Percentiles rank a stretch among this genome's conserved stretches.
These are phyloP conservation scores for Lasiodiplodia citricola DNA, from an alignment of 2,329 filamentous ascomycete species.

Conservation along the genomic window DNA sequence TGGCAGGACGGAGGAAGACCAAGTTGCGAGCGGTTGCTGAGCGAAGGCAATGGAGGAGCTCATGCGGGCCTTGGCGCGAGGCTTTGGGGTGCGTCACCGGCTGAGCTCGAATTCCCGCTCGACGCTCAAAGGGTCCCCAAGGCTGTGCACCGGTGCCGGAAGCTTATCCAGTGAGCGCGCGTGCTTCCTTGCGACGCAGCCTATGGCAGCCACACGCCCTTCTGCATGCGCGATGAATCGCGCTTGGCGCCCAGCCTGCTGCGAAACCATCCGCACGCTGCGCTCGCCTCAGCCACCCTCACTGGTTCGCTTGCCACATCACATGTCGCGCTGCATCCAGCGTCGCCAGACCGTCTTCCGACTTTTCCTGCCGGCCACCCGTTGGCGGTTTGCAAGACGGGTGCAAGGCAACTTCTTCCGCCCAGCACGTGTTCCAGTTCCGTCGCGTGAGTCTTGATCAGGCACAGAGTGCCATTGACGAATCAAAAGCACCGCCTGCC, in stretches of 20 bases:
- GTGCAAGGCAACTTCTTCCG: background rate
- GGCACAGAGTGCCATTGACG: conserved; percentile 7
- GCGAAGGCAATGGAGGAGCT: background rate
- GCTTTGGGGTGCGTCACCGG: background rate
- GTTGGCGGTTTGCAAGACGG: background rate
- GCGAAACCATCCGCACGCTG: background rate
- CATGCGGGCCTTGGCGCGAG: conserved; percentile 4
- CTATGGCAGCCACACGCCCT: background rate
- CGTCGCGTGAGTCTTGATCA: background rate
- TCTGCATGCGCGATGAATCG: too few relatives aligned
- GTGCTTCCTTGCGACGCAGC: background rate
- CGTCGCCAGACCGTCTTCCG: background rate
- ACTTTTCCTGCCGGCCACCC: background rate
- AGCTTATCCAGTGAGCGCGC: background rate
- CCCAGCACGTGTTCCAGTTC: background rate
- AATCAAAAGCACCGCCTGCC: background rate
- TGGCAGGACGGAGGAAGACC: background rate
- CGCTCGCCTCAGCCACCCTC: background rate
- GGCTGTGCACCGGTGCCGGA: background rate
- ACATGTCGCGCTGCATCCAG: background rate
- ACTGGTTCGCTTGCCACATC: conserved; percentile 8
- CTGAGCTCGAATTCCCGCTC: background rate
- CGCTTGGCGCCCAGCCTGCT: conserved; percentile 24
- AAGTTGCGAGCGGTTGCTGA: conserved; percentile 16
- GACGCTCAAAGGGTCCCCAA: background rate